Evolutionary conservation across 306 rosid genomes (phyloP), one percentile per base, ranked within the genome.

Genomic region (Fragaria vesca): DNA sequence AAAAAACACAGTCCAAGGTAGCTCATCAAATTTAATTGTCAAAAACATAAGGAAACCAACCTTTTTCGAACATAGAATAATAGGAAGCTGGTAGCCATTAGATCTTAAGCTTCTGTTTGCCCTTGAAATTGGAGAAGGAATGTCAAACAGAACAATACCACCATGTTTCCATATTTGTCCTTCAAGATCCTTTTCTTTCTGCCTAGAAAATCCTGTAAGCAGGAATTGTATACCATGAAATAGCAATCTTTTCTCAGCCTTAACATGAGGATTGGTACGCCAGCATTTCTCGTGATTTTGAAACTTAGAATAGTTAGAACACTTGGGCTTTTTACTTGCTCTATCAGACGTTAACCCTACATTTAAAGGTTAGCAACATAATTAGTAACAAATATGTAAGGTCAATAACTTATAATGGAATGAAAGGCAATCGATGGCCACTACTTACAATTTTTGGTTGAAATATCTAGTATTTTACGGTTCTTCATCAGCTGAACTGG

Each of bases 181-280:
- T 82, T 90, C 93, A 81, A 85, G 51, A 61, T 88, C 88, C 81
- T 80, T 86, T 87, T 80, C 88, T 75, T 82, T 92, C 76, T 82
- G 89, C 76, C 87, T 81, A 62, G 95, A 83, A 82, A 89, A 82
- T 76, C 98, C 98, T 8, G 98, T 89, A 63, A 94, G 85, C 71
- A 94, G 87, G 87, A 94, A 94, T 32, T 86, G 91, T 78, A 84
- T 78, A 51, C 93, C 97, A 66, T 81, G 92, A 82, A 94, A 89
- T 69, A 90, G 83, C 65, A 85, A 84, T 74, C 78, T 83, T 65
- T 81, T 90, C 80, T 76, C 72, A 30, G 12, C 76, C 68, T 45
- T 76, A 76, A 40, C 46, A 79, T 79, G 80, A 73, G 55, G 69
- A 77, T 83, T 87, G 52, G 74, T 79, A 72, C 78, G 63, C 69